These are phyloP conservation scores for Hamigera avellanea DNA, from an alignment of 495 filamentous ascomycete species.

Conservation along the genomic window DNA sequence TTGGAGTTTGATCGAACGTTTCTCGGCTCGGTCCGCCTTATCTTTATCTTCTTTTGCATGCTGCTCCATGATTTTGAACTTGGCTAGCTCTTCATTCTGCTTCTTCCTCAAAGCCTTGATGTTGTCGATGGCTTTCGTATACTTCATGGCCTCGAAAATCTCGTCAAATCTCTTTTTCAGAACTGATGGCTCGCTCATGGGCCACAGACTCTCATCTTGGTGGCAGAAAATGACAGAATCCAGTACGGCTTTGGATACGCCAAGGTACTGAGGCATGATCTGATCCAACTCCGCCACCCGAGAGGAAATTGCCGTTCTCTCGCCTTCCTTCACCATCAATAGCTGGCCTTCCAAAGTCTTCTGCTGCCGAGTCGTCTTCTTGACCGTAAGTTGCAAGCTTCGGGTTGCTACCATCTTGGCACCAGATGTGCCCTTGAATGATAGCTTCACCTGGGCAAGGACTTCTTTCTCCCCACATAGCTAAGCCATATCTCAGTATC, in stretches of 20 bases:
- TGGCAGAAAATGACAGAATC: conserved; percentile 97
- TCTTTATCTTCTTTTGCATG: conserved; percentile 79
- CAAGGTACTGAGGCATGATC: conserved; percentile 76
- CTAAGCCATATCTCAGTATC: conserved; percentile 19
- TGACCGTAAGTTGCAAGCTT: conserved; percentile 73
- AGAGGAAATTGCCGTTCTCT: conserved; percentile 64
- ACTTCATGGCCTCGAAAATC: conserved; percentile 93
- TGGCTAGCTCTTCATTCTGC: conserved; percentile 60
- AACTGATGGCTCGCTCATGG: conserved; percentile 76
- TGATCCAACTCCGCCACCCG: conserved; percentile 68
- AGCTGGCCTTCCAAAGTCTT: conserved; percentile 78
- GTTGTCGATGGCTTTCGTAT: conserved; percentile 93
- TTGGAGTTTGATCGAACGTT: conserved; percentile 48
- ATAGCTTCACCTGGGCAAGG: conserved; percentile 79
- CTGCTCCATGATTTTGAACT: conserved; percentile 59
- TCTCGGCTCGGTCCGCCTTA: conserved; percentile 61
- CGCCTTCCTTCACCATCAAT: conserved; percentile 66
- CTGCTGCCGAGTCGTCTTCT: conserved; percentile 57
- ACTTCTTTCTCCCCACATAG: conserved; percentile 85
- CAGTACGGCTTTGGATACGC: conserved; percentile 80
- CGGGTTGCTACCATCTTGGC: conserved; percentile 70
- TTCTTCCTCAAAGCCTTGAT: conserved; percentile 77
- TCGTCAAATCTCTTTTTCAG: conserved; percentile 94
- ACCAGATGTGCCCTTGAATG: conserved; percentile 65
- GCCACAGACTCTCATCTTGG: conserved; percentile 96